Base-by-base conservation (phyloP, 805 yeast species). In the Saccharomycopsis sp. region DNA sequence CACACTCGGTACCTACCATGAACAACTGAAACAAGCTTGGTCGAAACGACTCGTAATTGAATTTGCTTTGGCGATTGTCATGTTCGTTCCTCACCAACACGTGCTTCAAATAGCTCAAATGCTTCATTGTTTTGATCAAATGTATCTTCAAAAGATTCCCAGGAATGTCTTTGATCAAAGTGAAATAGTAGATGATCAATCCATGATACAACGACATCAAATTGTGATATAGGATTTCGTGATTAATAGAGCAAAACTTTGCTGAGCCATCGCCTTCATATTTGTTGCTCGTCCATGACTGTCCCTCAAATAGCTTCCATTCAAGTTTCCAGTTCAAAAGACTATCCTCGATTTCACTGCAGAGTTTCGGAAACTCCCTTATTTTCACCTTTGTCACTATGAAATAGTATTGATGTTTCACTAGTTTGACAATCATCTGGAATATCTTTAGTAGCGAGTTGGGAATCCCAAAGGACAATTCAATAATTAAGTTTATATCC, bases 121-220 rank as follows among this genome's bases (percentile, higher is more conserved):
- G 80, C 51, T 68, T 64, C 34, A 75, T 65, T 1, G 79, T 75
- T 52, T 67, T 65, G 47, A 66, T 72, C 8, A 76, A 78, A 51
- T 70, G 66, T 16, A 64, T 66, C 61, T 76, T 79, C 8, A 75
- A 59, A 29, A 70, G 66, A 5, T 58, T 61, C 2, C 78, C 71
- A 5, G 66, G 64, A 5, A 65, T 64, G 12, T 70, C 74, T 54
- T 68, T 66, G 34, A 76, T 70, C 5, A 75, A 63, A 50, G 78
- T 65, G 58, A 67, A 69, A 62, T 70, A 76, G 63, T 76, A 76
- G 2, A 77, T 73, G 50, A 68, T 63, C 20, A 77, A 62, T 1
- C 78, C 78, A 57, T 75, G 71, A 64, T 76, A 75, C 57, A 77
- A 77, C 4, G 79, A 74, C 69, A 74, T 68, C 52, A 75, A 75